Evolutionary conservation across 208 protist genomes (phyloP), one percentile per base, ranked within the genome.

Genomic region (Vickermania ingenoplastis): DNA sequence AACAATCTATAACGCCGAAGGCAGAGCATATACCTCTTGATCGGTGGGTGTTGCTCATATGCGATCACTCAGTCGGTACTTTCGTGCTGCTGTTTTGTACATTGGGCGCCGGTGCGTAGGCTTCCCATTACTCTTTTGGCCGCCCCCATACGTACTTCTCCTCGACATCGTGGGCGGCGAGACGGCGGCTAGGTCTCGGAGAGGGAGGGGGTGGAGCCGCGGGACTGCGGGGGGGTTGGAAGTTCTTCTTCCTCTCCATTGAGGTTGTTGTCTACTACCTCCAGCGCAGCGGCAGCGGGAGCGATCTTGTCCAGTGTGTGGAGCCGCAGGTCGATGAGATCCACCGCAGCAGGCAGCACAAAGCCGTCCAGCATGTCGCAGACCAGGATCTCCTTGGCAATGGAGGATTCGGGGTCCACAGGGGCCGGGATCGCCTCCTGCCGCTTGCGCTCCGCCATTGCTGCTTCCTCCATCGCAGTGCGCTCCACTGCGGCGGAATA

Each of bases 331-430:
- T 28, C 57, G 53, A 90, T 80, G 28, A 69, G 70, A 31, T 89
- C 79, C 29, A 88, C 71, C 2, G 84, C 77, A 7, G 82, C 69
- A 3, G 79, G 83, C 21, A 94, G 67, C 13, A 94, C 53, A 56
- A 94, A 90, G 0, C 52, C 51, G 52, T 94, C 88, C 13, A 94
- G 61, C 65, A 94, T 77, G 63, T 89, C 83, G 65, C 88, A 91
- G 27, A 91, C 88, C 0, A 76, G 11, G 17, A 65, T 75, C 56
- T 87, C 73, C 63, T 65, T 61, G 4, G 25, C 65, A 1, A 31
- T 22, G 1, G 74, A 69, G 0, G 48, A 27, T n/a, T 70, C 17
- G 3, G 72, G 67, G n/a, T 69, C 54, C 3, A 54, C 41, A 0
- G 65, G 63, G 2, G 75, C 50, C 1, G 70, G 59, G 21, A 79